Evolutionary conservation across 2,329 filamentous ascomycete genomes (phyloP).

Genomic region (Aspergillus oerlinghausenensis): DNA sequence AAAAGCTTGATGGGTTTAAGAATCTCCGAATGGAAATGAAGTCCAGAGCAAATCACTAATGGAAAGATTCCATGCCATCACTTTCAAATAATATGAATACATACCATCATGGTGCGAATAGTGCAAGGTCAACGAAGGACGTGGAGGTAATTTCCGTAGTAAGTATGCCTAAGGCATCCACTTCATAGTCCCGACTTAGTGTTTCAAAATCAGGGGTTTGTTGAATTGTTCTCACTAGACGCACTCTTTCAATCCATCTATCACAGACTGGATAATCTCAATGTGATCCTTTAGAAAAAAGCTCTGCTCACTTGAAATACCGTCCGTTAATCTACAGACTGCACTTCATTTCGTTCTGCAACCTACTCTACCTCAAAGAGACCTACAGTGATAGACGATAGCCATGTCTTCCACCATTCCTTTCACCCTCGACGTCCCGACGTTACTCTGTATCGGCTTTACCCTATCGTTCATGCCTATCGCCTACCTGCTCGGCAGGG

Average conservation of each 20-base stretch:
- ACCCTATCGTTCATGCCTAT: constrained; percentile 51
- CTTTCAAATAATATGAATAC: too few species aligned
- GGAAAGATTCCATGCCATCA: too few species aligned
- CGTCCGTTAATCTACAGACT: neutral
- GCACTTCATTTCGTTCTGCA: neutral
- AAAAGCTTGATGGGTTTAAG: too few species aligned
- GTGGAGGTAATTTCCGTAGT: neutral
- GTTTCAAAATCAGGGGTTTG: neutral
- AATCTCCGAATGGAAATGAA: too few species aligned
- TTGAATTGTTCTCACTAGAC: neutral
- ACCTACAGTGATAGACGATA: neutral
- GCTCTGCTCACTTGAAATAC: neutral
- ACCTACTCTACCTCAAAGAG: neutral
- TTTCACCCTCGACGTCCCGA: constrained; percentile 42
- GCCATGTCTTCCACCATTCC: constrained; percentile 18
- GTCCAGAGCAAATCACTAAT: too few species aligned
- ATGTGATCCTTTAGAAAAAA: neutral
- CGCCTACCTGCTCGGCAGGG: constrained; percentile 48
- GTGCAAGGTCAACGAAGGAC: neutral
- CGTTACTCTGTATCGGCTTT: constrained; percentile 51
- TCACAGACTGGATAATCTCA: neutral
- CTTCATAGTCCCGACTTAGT: too few species aligned
- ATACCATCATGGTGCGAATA: neutral
- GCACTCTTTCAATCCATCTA: too few species aligned
- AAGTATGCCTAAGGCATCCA: neutral